A percentile compares a stretch with the other conserved stretches of the same genome.
Conservation (phyloP, 2,329 filamentous ascomycete genomes). For the Aspergillus clavatus region DNA sequence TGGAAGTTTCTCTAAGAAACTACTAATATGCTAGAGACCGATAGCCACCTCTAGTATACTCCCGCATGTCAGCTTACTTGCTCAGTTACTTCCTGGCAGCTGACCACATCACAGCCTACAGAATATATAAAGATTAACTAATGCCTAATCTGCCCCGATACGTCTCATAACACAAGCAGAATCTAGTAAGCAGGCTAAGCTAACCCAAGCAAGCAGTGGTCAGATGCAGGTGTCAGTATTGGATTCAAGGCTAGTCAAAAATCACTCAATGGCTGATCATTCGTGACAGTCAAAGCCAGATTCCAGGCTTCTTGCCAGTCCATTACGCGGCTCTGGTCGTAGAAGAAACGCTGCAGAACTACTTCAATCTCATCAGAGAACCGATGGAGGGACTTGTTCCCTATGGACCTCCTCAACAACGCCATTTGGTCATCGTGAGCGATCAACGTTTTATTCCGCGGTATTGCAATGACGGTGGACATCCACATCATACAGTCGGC, state of each 20-base stretch:
- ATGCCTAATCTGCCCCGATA: too few relatives aligned
- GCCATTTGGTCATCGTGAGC: background rate
- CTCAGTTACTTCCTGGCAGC: too few relatives aligned
- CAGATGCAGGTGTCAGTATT: background rate
- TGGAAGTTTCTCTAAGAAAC: too few relatives aligned
- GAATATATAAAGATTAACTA: too few relatives aligned
- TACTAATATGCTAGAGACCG: too few relatives aligned
- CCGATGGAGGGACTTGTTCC: background rate
- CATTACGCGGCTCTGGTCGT: background rate
- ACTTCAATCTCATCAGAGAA: too few relatives aligned
- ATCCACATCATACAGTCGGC: background rate
- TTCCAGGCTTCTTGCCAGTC: background rate
- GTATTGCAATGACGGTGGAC: background rate
- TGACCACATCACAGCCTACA: too few relatives aligned
- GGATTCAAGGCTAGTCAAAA: background rate
- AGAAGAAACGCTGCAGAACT: background rate
- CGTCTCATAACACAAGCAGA: too few relatives aligned
- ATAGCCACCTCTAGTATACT: too few relatives aligned
- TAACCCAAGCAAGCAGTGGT: background rate
- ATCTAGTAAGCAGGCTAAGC: too few relatives aligned
- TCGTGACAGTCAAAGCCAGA: background rate
- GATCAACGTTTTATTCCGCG: background rate
- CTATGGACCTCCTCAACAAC: background rate
- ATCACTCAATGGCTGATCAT: background rate
- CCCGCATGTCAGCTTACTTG: too few relatives aligned